Evolutionary conservation across 495 filamentous ascomycete species (phyloP).

Genomic region (Eremomyces bilateralis): DNA sequence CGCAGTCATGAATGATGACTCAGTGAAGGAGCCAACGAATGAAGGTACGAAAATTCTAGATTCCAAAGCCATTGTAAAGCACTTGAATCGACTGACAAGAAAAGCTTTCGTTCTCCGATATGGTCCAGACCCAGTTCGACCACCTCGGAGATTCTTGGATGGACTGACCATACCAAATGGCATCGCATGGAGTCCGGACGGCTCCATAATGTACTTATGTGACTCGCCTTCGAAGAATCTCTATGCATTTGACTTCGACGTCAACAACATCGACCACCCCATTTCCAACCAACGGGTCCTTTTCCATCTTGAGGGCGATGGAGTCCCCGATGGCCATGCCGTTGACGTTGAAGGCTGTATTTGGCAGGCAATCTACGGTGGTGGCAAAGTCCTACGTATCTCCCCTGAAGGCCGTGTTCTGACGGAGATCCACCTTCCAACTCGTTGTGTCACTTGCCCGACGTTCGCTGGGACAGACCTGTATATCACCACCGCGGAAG

Average conservation of each 20-base stretch:
- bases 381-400: conserved; percentile 17
- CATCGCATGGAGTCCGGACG: conserved; percentile 43
- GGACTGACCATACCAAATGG: conserved; percentile 67
- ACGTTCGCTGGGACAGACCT: conserved; percentile 18
- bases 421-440: conserved; percentile 18
- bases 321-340: conserved; percentile 23
- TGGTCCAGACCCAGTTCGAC: too few relatives aligned
- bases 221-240: conserved; percentile 51
- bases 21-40: too few relatives aligned
- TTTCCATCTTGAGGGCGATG: conserved; percentile 23
- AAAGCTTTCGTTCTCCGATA: too few relatives aligned
- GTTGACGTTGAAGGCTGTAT: conserved; percentile 21
- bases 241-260: conserved; percentile 53
- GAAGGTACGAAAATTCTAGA: too few relatives aligned
- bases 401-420: conserved; percentile 17
- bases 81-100: too few relatives aligned
- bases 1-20: conserved; percentile 80
- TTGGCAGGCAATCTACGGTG: conserved; percentile 19
- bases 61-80: too few relatives aligned
- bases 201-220: conserved; percentile 64
- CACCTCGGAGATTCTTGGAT: too few relatives aligned
- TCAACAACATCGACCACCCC: conserved; percentile 31
- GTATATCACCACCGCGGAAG: conserved; percentile 19
- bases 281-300: conserved; percentile 47
- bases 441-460: conserved; percentile 18